phyloP scores from a whole-genome alignment of 768 basidiomycete species.

The Phlegmacium glaucopus region DNA sequence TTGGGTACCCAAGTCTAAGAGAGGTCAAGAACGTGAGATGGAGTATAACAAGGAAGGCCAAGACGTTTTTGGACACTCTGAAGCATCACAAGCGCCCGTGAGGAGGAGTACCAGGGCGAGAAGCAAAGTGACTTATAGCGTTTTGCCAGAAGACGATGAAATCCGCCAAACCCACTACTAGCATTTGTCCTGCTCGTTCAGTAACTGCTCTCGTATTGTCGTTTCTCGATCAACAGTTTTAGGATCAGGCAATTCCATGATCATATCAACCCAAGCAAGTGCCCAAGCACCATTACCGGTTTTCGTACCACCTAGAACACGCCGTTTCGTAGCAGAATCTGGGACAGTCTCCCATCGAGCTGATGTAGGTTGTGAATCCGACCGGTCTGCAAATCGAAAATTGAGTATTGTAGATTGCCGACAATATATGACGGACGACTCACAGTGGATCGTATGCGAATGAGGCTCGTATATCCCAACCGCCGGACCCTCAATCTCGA shows the following conservation, averaged over 20 bases:
- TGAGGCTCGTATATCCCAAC: conserved; percentile 84
- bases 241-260: conserved; percentile 35
- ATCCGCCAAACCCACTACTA: too few relatives aligned
- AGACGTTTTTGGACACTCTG: too few relatives aligned
- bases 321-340: conserved; percentile 36
- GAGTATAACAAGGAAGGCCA: too few relatives aligned
- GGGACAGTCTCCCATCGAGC: conserved; percentile 58
- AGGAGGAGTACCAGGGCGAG: too few relatives aligned
- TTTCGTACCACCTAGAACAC: conserved; percentile 67
- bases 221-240: conserved; percentile 7
- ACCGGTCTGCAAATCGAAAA: conserved; percentile 50
- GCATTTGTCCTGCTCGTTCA: neutral
- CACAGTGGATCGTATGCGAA: conserved; percentile 70
- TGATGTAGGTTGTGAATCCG: conserved; percentile 72
- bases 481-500: conserved; percentile 33
- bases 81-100: too few relatives aligned
- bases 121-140: too few relatives aligned
- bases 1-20: too few relatives aligned
- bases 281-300: conserved; percentile 81
- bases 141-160: too few relatives aligned
- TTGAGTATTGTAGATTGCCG: conserved; percentile 1
- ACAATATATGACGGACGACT: conserved; percentile 22
- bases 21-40: too few relatives aligned
- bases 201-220: conserved; percentile 8
- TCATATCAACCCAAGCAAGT: conserved; percentile 71